phyloP scores from a whole-genome alignment of 208 protist species.

The Leptomonas pyrrhocoris region DNA sequence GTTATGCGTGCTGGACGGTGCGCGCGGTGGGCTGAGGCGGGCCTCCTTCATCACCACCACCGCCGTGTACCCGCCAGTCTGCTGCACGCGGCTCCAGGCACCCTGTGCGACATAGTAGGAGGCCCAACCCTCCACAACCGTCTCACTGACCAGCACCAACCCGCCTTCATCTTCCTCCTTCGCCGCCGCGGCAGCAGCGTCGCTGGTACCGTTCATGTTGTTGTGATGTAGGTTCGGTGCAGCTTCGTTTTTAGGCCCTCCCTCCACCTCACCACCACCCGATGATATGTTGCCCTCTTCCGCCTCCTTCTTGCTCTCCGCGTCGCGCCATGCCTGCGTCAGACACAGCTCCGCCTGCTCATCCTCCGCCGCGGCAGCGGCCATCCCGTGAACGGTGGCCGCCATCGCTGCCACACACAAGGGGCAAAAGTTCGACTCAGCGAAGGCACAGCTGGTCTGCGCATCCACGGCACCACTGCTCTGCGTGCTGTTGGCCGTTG shows the following conservation, averaged over 20 bases:
- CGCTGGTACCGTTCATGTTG: too few species aligned
- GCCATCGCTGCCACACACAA: slow-evolving; percentile 52
- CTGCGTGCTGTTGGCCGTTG: neutral
- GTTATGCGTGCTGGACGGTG: slow-evolving; percentile 2
- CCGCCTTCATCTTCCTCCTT: neutral
- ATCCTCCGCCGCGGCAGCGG: slow-evolving; percentile 39
- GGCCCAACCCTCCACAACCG: slow-evolving; percentile 57
- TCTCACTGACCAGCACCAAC: slow-evolving; percentile 59
- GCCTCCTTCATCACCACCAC: slow-evolving; percentile 41
- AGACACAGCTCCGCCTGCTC: slow-evolving; percentile 30
- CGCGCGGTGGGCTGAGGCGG: slow-evolving; percentile 10
- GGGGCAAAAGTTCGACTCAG: slow-evolving; percentile 40
- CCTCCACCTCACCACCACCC: too few species aligned
- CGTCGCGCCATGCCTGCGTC: slow-evolving; percentile 30
- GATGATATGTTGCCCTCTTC: slow-evolving; percentile 16
- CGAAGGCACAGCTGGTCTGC: slow-evolving; percentile 28
- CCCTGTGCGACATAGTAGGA: slow-evolving; percentile 30
- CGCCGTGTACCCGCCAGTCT: slow-evolving; percentile 65
- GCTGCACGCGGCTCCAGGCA: slow-evolving; percentile 34
- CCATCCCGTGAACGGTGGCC: slow-evolving; percentile 35
- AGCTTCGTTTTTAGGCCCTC: neutral
- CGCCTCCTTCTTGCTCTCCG: slow-evolving; percentile 17
- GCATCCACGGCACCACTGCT: slow-evolving; percentile 26
- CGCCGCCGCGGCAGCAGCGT: too few species aligned
- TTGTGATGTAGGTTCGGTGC: too few species aligned